phyloP scores from a whole-genome alignment of 2,329 filamentous ascomycete species.

The Colletotrichum tropicale region DNA sequence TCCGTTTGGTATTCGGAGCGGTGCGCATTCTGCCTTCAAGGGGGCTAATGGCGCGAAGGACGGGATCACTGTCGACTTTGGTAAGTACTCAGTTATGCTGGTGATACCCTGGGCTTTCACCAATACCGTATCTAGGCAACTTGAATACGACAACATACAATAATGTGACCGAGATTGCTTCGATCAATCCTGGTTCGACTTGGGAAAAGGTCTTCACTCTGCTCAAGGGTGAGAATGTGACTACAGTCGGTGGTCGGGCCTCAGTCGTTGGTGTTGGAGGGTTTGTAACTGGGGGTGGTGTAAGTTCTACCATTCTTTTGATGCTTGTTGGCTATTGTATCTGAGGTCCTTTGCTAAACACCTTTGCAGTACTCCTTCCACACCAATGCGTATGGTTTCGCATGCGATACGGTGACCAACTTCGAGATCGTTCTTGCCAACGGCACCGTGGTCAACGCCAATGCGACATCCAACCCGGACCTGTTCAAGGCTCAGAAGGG shows the following conservation, averaged over 20 bases:
- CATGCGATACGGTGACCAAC: conserved; percentile 43
- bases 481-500: conserved; percentile 51
- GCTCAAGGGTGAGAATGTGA: conserved; percentile 22
- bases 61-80: conserved; percentile 29
- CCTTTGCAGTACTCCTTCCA: conserved; percentile 30
- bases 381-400: conserved; percentile 37
- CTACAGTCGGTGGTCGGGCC: conserved; percentile 24
- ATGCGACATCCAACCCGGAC: conserved; percentile 37
- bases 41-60: conserved; percentile 26
- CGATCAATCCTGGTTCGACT: conserved; percentile 30
- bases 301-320: neutral
- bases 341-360: neutral
- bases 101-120: neutral
- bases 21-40: conserved; percentile 28
- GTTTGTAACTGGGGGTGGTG: conserved; percentile 24
- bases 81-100: neutral
- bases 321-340: accelerated
- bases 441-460: conserved; percentile 46
- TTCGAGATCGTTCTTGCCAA: conserved; percentile 48
- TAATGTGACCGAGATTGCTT: conserved; percentile 28
- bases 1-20: conserved; percentile 30
- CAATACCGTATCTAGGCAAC: conserved; percentile 13
- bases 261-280: conserved; percentile 28
- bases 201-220: conserved; percentile 29
- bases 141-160: conserved; percentile 36